Evolutionary conservation across 306 rosid species (phyloP), one percentile per base, ranked within the genome.

Genomic region (Cucumis hystrix): DNA sequence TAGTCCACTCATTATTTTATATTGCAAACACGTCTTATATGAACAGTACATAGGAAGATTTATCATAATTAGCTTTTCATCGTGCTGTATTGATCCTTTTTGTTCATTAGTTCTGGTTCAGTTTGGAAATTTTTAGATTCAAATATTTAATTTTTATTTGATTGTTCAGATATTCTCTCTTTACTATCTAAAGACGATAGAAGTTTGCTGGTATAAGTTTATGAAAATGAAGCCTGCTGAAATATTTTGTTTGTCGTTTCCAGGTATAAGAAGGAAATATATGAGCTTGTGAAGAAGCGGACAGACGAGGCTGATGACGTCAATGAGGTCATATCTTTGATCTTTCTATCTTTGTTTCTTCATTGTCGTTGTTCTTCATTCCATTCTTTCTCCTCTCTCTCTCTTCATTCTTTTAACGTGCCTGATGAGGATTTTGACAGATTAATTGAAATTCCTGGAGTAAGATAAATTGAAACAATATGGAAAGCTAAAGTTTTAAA

Each of bases 241-340:
- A 45, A 70, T 70, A 25, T 71, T 37, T 75, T 75, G 30, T 75
- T 75, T 35, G 52, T 58, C n/a, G 15, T 63, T 51, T 59, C 74
- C 86, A 92, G 98, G 80, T 85, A 88, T 88, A 95, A 92, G 85
- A 92, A 89, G 87, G 84, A 91, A 83, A 85, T 95, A 83, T 89
- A 83, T 23, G 93, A 95, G 58, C 90, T 89, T 58, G 86, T 91
- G 79, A 91, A 85, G 83, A 89, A 90, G 85, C 91, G 85, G 80
- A 62, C 91, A n/a, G 93, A 89, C 83, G 97, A 92, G 75, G 88
- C 71, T 56, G 99, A 90, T 71, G 79, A 88, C 81, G 82, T 74
- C 74, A 81, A 77, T 80, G 97, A 88, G 97, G 98, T 91, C 88
- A 86, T 82, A 60, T 54, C 60, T 83, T 78, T 77, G 20, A 20